These are phyloP conservation scores for Volvariella surrecta DNA, from an alignment of 1,284 basidiomycete genomes.

Conservation along the genomic window DNA sequence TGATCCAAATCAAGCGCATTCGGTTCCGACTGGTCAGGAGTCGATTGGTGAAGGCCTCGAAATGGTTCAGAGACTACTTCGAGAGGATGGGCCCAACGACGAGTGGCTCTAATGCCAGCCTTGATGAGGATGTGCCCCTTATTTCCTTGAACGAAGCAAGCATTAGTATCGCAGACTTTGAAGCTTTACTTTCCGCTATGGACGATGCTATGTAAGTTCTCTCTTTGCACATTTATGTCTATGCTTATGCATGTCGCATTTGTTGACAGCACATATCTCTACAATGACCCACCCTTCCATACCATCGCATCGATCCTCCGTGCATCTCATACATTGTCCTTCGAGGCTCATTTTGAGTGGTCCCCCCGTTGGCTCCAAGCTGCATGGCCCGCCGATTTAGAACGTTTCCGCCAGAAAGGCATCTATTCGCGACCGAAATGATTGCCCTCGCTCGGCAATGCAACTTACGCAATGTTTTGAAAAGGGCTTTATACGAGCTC, in stretches of 20 bases:
- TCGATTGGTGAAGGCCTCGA: conserved; percentile 10
- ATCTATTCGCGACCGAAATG: conserved; percentile 1
- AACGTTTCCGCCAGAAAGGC: neutral
- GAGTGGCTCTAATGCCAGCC: neutral
- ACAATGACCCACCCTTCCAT: conserved; percentile 3
- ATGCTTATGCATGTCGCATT: neutral
- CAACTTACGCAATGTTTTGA: conserved; percentile 2
- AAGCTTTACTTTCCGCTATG: neutral
- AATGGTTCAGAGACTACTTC: conserved; percentile 13
- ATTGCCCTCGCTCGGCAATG: conserved; percentile 7
- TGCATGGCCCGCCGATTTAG: conserved; percentile 1
- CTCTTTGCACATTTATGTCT: neutral
- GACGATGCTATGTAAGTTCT: conserved; percentile 1
- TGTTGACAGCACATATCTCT: neutral
- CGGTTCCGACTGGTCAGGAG: conserved; percentile 16
- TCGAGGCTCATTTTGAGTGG: conserved; percentile 5
- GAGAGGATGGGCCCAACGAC: conserved; percentile 1
- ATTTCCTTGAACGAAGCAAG: neutral
- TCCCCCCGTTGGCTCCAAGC: neutral
- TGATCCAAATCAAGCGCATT: conserved; percentile 12
- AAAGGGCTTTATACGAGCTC: conserved; percentile 11
- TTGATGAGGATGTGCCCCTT: neutral
- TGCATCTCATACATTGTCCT: conserved; percentile 5
- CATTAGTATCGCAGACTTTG: neutral
- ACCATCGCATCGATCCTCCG: conserved; percentile 8